These are phyloP conservation scores for Pachysandra terminalis DNA, from an alignment of 164 flowering plant genomes.

Conservation along the genomic window DNA sequence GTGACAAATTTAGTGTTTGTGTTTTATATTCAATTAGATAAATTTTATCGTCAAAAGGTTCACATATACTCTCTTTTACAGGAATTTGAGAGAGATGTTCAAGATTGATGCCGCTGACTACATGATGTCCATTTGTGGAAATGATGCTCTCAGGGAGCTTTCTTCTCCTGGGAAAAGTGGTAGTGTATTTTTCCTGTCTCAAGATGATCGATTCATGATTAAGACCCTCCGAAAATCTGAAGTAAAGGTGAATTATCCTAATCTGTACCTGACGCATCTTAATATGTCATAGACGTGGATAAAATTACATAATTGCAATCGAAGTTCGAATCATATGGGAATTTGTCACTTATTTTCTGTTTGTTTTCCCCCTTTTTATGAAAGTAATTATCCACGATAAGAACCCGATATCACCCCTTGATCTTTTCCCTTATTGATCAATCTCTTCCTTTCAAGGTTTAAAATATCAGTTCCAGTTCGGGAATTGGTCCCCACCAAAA, in stretches of 20 bases:
- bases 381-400: neutral
- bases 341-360: neutral
- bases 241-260: conserved; percentile 63
- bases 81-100: conserved; percentile 93
- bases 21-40: neutral
- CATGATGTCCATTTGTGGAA: conserved; percentile 99
- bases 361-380: no score
- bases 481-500: no score
- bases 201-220: conserved; percentile 98
- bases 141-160: conserved; percentile 92
- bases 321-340: neutral
- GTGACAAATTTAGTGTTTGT: neutral
- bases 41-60: neutral
- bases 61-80: conserved; percentile 13
- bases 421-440: no score
- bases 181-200: conserved; percentile 88
- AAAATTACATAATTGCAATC: neutral
- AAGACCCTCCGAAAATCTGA: conserved; percentile 94
- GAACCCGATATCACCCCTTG: no score
- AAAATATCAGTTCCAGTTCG: no score
- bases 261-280: neutral
- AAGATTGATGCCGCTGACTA: conserved; percentile 98
- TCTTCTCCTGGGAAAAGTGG: conserved; percentile 99
- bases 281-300: neutral
- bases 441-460: no score